These are phyloP conservation scores for Arachnopeziza araneosa DNA, from an alignment of 2,329 filamentous ascomycete species.

Conservation along the genomic window DNA sequence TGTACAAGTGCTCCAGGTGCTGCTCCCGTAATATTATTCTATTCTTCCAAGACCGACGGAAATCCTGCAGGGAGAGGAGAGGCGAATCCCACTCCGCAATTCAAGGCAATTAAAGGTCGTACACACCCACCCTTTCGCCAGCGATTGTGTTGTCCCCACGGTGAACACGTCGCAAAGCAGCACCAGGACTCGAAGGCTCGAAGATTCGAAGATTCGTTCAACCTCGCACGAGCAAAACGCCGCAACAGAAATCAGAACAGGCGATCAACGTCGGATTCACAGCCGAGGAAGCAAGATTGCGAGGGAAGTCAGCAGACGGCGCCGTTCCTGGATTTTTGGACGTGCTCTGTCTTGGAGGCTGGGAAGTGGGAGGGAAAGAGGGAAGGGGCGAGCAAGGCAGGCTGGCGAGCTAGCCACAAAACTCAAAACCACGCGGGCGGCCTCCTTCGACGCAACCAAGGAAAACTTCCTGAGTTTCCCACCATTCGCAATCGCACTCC, in stretches of 20 bases:
- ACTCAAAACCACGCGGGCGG: neutral
- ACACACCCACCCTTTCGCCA: neutral
- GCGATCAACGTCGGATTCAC: neutral
- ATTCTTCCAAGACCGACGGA: neutral
- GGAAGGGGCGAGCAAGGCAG: slow-evolving; percentile 1
- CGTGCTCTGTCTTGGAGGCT: neutral
- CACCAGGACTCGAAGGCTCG: neutral
- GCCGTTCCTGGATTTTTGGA: neutral
- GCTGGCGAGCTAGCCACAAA: neutral
- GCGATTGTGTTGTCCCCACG: neutral
- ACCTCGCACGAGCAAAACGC: neutral
- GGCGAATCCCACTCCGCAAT: neutral
- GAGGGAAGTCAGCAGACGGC: neutral
- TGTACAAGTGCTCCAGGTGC: neutral
- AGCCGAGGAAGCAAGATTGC: neutral
- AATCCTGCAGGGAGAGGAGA: neutral
- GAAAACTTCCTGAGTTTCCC: neutral
- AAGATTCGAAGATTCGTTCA: neutral
- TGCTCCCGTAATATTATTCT: neutral
- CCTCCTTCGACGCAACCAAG: neutral
- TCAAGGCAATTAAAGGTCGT: neutral
- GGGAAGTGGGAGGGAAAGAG: neutral
- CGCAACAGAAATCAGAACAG: neutral
- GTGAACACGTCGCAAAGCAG: neutral
- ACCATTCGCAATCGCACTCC: neutral